Evolutionary conservation across 2,329 filamentous ascomycete species (phyloP).

Genomic region (Fusarium palustre): DNA sequence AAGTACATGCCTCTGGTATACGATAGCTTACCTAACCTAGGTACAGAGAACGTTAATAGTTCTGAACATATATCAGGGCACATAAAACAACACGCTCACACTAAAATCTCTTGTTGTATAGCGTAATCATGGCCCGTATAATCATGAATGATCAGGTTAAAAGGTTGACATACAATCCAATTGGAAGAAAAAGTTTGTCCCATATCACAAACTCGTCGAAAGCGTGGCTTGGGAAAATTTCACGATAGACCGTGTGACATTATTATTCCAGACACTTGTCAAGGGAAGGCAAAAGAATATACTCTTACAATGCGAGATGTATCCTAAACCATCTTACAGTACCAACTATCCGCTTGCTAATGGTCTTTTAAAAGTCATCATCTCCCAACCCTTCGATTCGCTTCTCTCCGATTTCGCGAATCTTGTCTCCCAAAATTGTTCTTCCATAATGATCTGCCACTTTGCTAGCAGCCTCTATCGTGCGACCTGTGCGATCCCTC

Average conservation of each 20-base stretch:
- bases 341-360: background rate
- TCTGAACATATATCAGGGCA: too few relatives aligned
- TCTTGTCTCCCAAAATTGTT: constrained; percentile 87
- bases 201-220: background rate
- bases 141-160: too few relatives aligned
- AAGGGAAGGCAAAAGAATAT: background rate
- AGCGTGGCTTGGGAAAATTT: background rate
- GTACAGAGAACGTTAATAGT: background rate
- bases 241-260: background rate
- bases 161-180: background rate
- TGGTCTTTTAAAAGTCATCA: constrained; percentile 56
- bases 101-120: too few relatives aligned
- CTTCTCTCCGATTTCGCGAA: constrained; percentile 83
- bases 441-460: constrained; percentile 88
- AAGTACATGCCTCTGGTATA: background rate
- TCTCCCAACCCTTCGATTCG: constrained; percentile 71
- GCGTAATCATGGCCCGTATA: too few relatives aligned
- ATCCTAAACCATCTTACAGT: background rate
- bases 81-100: background rate
- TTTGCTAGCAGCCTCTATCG: constrained; percentile 91
- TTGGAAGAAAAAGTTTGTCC: background rate
- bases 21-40: background rate
- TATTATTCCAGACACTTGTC: background rate
- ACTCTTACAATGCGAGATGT: constrained; percentile 10
- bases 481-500: constrained; percentile 84